A percentile compares a stretch with the other conserved stretches of the same genome.
Evolutionary conservation across 148 eudicot genomes (phyloP).

Genomic region (Rhododendron vialii): DNA sequence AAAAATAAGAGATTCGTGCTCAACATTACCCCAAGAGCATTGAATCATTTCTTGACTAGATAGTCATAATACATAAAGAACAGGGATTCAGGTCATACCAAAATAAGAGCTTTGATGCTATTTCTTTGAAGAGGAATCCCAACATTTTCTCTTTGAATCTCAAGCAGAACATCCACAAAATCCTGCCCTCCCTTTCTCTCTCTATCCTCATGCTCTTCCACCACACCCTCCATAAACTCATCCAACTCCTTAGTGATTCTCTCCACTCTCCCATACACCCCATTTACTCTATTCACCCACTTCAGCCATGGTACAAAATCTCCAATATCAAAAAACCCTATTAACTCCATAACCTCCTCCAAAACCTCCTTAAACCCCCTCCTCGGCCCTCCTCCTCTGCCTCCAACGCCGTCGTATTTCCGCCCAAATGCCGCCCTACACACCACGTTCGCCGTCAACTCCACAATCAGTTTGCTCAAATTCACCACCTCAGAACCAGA

Average conservation of each 20-base stretch:
- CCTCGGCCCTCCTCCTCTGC: neutral
- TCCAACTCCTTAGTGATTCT: conserved; percentile 15
- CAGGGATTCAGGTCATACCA: neutral
- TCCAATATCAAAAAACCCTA: neutral
- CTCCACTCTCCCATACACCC: conserved; percentile 17
- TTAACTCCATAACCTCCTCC: neutral
- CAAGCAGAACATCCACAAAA: neutral
- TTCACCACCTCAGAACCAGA: conserved; percentile 12
- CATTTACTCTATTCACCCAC: neutral
- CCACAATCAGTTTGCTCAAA: conserved; percentile 25
- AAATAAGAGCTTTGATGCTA: neutral
- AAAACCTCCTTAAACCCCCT: neutral
- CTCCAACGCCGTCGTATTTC: neutral
- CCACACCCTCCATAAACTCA: neutral
- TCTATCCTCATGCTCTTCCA: neutral
- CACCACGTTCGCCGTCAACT: neutral
- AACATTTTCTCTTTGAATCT: neutral
- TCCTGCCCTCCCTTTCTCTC: neutral
- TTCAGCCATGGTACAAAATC: neutral
- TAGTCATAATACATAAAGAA: too few species aligned
- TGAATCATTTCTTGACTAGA: too few species aligned
- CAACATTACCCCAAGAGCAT: too few species aligned
- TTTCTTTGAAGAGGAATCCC: conserved; percentile 23
- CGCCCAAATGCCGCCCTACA: neutral
- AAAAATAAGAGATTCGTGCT: too few species aligned